Conservation (phyloP, 371 early-diverging fungal species). For the Choanephora cucurbitarum region DNA sequence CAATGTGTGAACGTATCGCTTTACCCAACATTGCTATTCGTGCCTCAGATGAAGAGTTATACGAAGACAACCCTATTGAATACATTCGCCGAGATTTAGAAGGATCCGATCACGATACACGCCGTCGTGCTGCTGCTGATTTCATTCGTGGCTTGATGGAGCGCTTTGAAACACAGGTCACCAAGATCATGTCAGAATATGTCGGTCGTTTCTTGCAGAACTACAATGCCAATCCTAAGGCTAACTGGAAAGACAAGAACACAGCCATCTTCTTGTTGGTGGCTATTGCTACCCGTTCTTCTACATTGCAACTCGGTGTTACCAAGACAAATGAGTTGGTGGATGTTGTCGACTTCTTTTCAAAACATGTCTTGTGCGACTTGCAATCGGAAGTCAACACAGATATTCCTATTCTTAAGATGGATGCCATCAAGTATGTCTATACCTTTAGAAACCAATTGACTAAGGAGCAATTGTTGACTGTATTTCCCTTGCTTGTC, state of each 20-base stretch:
- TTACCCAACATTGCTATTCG: conserved; percentile 91
- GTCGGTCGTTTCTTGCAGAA: conserved; percentile 73
- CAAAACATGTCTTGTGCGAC: conserved; percentile 78
- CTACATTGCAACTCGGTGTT: conserved; percentile 73
- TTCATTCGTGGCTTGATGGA: conserved; percentile 91
- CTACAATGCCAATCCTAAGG: conserved; percentile 67
- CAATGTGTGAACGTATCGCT: conserved; percentile 88
- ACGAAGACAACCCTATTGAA: conserved; percentile 96
- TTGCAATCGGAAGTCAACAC: conserved; percentile 75
- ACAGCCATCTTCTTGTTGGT: conserved; percentile 91
- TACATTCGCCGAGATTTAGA: conserved; percentile 94
- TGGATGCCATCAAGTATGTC: conserved; percentile 92
- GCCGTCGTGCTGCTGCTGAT: conserved; percentile 91
- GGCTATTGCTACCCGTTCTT: conserved; percentile 77
- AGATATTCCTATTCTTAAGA: conserved; percentile 84
- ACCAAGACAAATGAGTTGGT: conserved; percentile 79
- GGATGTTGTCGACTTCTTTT: conserved; percentile 83
- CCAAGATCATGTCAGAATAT: conserved; percentile 78
- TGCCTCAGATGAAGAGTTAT: conserved; percentile 88
- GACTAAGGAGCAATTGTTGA: conserved; percentile 73
- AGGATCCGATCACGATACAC: conserved; percentile 89
- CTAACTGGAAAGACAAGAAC: conserved; percentile 96
- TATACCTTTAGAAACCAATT: conserved; percentile 92
- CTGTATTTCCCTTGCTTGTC: conserved; percentile 80
- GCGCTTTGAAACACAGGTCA: conserved; percentile 81